Percentiles rank a stretch among this genome's conserved stretches.
Evolutionary conservation across 805 yeast genomes (phyloP).

Genomic region (Metschnikowia lochheadii): DNA sequence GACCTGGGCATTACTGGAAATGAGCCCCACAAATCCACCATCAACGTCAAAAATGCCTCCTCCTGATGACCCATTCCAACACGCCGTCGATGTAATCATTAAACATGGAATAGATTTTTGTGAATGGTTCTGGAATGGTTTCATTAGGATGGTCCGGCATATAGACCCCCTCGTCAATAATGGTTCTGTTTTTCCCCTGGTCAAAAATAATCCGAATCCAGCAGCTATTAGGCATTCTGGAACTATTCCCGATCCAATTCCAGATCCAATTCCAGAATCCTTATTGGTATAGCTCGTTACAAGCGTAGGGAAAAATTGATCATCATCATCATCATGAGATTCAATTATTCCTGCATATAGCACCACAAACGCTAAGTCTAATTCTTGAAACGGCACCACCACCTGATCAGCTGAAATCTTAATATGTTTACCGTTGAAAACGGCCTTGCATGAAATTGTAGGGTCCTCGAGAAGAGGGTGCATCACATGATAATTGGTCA

Average conservation of each 20-base stretch:
- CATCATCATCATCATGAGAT: background rate
- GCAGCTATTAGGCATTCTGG: too few relatives aligned
- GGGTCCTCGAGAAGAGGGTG: conserved; percentile 12
- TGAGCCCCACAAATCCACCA: conserved; percentile 35
- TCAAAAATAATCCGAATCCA: conserved; percentile 41
- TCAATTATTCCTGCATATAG: conserved; percentile 11
- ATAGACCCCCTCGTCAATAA: conserved; percentile 31
- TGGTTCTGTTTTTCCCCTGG: conserved; percentile 22
- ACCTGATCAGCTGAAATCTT: conserved; percentile 16
- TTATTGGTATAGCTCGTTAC: background rate
- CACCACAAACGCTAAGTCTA: conserved; percentile 39
- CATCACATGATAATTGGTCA: conserved; percentile 44
- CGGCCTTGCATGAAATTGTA: conserved; percentile 5
- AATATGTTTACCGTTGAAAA: conserved; percentile 1
- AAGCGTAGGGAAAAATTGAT: background rate
- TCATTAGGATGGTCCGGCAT: conserved; percentile 17
- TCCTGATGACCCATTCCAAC: conserved; percentile 52
- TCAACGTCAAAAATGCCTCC: conserved; percentile 35
- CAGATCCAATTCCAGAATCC: conserved; percentile 13
- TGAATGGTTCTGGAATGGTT: conserved; percentile 3
- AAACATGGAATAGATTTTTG: conserved; percentile 14
- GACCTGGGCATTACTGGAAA: conserved; percentile 44
- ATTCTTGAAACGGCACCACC: conserved; percentile 27
- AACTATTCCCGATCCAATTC: too few relatives aligned
- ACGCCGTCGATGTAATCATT: conserved; percentile 37